Evolutionary conservation across 148 eudicot genomes (phyloP).

Genomic region (Suaeda aralocaspica): DNA sequence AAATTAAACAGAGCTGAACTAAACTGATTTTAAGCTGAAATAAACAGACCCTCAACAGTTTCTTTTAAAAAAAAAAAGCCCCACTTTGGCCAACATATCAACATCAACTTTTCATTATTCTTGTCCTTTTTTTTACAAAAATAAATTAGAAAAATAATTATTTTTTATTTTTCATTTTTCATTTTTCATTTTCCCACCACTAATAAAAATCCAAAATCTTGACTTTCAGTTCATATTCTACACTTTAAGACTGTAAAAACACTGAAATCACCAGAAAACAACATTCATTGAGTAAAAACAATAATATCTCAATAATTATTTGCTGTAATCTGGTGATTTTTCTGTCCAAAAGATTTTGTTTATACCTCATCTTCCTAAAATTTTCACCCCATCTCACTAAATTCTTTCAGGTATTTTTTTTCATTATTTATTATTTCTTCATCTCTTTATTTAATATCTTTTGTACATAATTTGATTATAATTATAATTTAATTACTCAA

Average conservation of each 20-base stretch:
- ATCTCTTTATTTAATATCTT: too few species aligned
- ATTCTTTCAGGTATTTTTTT: slow-evolving; percentile 17
- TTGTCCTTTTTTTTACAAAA: not conserved
- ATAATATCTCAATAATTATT: slow-evolving; percentile 24
- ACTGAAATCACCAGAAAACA: slow-evolving; percentile 8
- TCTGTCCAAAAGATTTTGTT: too few species aligned
- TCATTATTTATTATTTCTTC: not conserved
- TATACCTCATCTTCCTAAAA: slow-evolving; percentile 14
- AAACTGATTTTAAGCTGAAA: too few species aligned
- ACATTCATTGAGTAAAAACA: slow-evolving; percentile 7
- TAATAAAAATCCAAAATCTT: not conserved
- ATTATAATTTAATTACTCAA: slow-evolving; percentile 6
- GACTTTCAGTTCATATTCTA: not conserved
- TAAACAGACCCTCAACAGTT: too few species aligned
- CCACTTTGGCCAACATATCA: not conserved
- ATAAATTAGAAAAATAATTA: not conserved
- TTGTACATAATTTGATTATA: not conserved
- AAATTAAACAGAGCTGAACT: too few species aligned
- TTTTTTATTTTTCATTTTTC: not conserved
- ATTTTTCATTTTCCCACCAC: not conserved
- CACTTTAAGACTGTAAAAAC: not conserved
- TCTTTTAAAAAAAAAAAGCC: not conserved
- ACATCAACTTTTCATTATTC: not conserved
- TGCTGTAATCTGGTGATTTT: slow-evolving; percentile 25
- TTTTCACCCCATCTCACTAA: slow-evolving; percentile 5